A percentile compares a stretch with the other conserved stretches of the same genome.
Conservation (phyloP, 345 rosid species). For the Carallia pectinifolia region DNA sequence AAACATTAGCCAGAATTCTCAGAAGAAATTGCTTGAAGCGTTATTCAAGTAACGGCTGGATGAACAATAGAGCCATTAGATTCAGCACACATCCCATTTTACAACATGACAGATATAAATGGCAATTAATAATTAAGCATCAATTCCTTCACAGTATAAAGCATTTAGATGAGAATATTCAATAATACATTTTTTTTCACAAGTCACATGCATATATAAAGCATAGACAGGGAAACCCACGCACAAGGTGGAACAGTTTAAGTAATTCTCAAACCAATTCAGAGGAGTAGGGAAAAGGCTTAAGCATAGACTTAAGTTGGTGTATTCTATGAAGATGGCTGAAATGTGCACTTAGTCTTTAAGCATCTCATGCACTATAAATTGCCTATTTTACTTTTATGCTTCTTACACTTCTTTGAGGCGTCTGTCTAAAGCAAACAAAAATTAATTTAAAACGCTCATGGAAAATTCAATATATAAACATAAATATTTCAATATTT, state of each 20-base stretch:
- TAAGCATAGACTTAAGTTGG: not conserved
- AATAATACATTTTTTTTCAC: too few species aligned
- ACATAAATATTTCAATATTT: too few species aligned
- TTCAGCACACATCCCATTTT: slow-evolving; percentile 10
- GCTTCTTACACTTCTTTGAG: too few species aligned
- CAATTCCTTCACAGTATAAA: not conserved
- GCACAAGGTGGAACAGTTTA: not conserved
- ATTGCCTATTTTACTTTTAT: too few species aligned
- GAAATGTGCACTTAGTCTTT: too few species aligned
- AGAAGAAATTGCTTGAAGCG: not conserved
- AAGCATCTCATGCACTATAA: too few species aligned
- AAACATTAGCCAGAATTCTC: slow-evolving; percentile 10
- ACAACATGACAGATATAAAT: not conserved
- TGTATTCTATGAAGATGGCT: not conserved
- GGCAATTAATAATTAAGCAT: not conserved
- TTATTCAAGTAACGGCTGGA: not conserved
- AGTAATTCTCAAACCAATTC: not conserved
- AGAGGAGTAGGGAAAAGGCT: not conserved
- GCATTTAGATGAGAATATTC: too few species aligned
- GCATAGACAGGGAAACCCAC: not conserved
- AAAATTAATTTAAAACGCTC: too few species aligned
- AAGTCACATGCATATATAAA: too few species aligned
- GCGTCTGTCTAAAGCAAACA: too few species aligned
- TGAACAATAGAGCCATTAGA: not conserved
- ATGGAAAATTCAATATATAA: too few species aligned